Percentiles rank a stretch among this genome's conserved stretches.
These are phyloP conservation scores for Vicia faba DNA, from an alignment of 306 rosid genomes.

Conservation along the genomic window DNA sequence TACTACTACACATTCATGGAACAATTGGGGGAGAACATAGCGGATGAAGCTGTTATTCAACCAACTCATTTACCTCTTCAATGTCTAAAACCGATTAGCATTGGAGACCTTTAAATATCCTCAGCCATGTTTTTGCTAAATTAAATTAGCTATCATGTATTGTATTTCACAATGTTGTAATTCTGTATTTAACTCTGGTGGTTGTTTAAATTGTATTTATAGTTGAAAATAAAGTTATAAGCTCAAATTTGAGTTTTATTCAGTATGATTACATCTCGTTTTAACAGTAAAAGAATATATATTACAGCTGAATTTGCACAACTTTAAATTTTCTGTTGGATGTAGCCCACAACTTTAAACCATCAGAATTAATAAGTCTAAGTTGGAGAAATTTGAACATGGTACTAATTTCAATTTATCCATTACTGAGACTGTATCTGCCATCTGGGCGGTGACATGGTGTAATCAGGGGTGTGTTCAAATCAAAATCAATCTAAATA, in stretches of 20 bases:
- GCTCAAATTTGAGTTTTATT: slow-evolving; percentile 6
- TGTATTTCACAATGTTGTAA: slow-evolving; percentile 12
- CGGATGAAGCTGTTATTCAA: slow-evolving; percentile 19
- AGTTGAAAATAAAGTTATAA: background rate
- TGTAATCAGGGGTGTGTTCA: no score
- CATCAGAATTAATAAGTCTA: background rate
- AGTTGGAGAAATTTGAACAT: no score
- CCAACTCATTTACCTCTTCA: slow-evolving; percentile 10
- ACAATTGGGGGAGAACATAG: slow-evolving; percentile 9
- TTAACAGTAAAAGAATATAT: background rate
- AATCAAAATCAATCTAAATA: no score
- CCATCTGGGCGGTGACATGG: no score
- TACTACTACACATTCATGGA: slow-evolving; percentile 4
- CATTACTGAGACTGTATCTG: background rate
- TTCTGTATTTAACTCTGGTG: slow-evolving; percentile 20
- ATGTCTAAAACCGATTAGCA: background rate
- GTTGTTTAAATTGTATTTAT: background rate
- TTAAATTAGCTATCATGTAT: background rate
- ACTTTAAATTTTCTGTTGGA: background rate
- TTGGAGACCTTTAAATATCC: background rate
- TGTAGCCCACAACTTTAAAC: background rate
- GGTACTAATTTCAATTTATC: slow-evolving; percentile 16
- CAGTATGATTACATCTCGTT: background rate
- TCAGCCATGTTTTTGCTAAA: slow-evolving; percentile 2
- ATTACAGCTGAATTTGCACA: no score